phyloP scores from a whole-genome alignment of 2,329 filamentous ascomycete species.

The Tolypocladium cylindrosporum region DNA sequence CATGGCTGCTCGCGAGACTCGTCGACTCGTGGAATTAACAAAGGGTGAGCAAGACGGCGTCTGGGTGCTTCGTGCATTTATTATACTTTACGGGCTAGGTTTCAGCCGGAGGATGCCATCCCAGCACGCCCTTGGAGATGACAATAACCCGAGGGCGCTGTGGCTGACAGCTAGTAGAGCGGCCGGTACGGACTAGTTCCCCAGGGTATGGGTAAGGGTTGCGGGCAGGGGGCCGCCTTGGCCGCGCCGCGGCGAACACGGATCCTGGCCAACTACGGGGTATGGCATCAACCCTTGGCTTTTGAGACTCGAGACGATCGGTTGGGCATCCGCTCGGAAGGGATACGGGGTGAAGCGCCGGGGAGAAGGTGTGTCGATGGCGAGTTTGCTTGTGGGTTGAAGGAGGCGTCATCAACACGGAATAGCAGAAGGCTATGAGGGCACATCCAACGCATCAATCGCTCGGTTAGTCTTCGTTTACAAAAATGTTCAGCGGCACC shows the following conservation, averaged over 20 bases:
- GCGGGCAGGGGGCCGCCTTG: too few species aligned
- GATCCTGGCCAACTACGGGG: too few species aligned
- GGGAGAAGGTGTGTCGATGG: background rate
- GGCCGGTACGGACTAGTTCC: too few species aligned
- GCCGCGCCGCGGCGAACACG: too few species aligned
- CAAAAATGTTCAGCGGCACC: slow-evolving; percentile 37
- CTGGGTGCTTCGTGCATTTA: too few species aligned
- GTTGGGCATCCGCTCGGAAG: background rate
- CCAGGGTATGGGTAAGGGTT: too few species aligned
- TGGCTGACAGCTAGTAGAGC: background rate
- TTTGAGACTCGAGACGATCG: too few species aligned
- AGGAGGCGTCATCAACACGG: background rate
- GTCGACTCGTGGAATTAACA: background rate
- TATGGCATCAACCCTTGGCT: too few species aligned
- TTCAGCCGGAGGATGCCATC: too few species aligned
- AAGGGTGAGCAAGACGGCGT: too few species aligned
- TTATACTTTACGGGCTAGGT: too few species aligned
- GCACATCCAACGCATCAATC: background rate
- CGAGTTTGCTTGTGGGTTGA: background rate
- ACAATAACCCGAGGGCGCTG: background rate
- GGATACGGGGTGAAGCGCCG: too few species aligned
- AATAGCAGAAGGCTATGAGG: background rate
- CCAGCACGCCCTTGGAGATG: background rate
- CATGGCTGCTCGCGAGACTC: slow-evolving; percentile 9
- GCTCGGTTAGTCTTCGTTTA: background rate